These are phyloP conservation scores for Tanozyma kutaoensis DNA, from an alignment of 805 yeast genomes.

Conservation along the genomic window DNA sequence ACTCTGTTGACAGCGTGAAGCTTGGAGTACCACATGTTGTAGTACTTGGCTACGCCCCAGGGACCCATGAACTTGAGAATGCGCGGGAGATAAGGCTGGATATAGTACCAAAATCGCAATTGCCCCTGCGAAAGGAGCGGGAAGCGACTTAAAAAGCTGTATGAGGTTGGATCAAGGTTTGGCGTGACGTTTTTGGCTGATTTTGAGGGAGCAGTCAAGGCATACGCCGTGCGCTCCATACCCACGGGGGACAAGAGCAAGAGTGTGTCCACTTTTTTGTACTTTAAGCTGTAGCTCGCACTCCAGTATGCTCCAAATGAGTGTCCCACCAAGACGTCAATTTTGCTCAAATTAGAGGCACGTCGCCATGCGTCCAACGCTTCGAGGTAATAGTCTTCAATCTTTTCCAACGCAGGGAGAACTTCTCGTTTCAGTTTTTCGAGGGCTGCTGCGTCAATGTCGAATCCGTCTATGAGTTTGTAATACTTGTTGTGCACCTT, in stretches of 20 bases:
- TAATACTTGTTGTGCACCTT: conserved; percentile 24
- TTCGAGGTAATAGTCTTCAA: conserved; percentile 43
- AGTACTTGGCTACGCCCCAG: conserved; percentile 22
- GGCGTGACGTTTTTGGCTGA: conserved; percentile 12
- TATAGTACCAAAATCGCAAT: conserved; percentile 23
- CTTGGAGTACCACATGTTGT: conserved; percentile 26
- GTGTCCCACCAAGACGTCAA: conserved; percentile 58
- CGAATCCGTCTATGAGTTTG: conserved; percentile 22
- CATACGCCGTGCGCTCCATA: conserved; percentile 54
- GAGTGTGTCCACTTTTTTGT: conserved; percentile 36
- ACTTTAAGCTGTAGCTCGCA: conserved; percentile 43
- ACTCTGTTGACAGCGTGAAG: conserved; percentile 26
- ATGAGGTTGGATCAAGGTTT: conserved; percentile 28
- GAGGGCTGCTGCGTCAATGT: conserved; percentile 13
- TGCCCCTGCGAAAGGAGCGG: conserved; percentile 22
- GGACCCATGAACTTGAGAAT: conserved; percentile 33
- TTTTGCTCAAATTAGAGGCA: conserved; percentile 30
- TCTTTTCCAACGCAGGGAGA: conserved; percentile 22
- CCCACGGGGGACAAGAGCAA: conserved; percentile 69
- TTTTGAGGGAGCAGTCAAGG: conserved; percentile 31
- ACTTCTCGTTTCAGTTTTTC: conserved; percentile 19
- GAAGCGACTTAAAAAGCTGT: conserved; percentile 32
- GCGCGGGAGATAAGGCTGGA: conserved; percentile 32
- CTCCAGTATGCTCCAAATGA: conserved; percentile 72
- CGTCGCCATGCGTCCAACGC: conserved; percentile 57